These are phyloP conservation scores for Fusarium avenaceum DNA, from an alignment of 2,329 filamentous ascomycete species.

Conservation along the genomic window DNA sequence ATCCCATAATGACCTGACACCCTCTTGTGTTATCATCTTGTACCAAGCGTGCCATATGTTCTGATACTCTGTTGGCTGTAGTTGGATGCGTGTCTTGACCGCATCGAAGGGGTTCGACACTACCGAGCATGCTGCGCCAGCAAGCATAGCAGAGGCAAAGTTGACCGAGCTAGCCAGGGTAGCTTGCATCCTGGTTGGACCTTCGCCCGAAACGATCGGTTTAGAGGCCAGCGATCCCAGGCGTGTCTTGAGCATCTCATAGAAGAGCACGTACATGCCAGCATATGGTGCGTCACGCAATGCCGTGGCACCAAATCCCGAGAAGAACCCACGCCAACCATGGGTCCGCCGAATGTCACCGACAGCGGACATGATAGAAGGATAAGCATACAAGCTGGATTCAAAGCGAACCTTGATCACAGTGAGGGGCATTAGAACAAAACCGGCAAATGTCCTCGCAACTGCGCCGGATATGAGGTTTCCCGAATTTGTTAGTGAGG, in stretches of 20 bases:
- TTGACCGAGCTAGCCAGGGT: slow-evolving; percentile 76
- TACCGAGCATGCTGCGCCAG: slow-evolving; percentile 85
- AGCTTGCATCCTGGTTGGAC: slow-evolving; percentile 48
- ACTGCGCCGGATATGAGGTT: slow-evolving; percentile 89
- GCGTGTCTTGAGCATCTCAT: slow-evolving; percentile 83
- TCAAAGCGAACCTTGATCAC: slow-evolving; percentile 98
- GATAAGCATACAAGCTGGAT: slow-evolving; percentile 86
- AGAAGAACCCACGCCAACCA: slow-evolving; percentile 88
- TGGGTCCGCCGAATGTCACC: slow-evolving; percentile 80
- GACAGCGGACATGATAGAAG: slow-evolving; percentile 78
- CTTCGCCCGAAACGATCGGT: slow-evolving; percentile 26
- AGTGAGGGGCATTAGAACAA: slow-evolving; percentile 94
- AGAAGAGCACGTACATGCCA: slow-evolving; percentile 92
- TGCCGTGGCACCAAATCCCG: slow-evolving; percentile 93
- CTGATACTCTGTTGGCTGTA: slow-evolving; percentile 84
- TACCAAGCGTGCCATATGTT: slow-evolving; percentile 84
- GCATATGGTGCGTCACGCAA: slow-evolving; percentile 97
- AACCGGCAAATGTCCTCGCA: slow-evolving; percentile 87
- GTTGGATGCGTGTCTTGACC: slow-evolving; percentile 93
- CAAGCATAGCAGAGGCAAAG: slow-evolving; percentile 84
- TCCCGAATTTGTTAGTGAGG: slow-evolving; percentile 83
- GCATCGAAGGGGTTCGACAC: slow-evolving; percentile 98
- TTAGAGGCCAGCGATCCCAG: slow-evolving; percentile 56
- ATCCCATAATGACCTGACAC: slow-evolving; percentile 83
- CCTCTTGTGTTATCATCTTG: slow-evolving; percentile 86